Conservation (phyloP, 768 basidiomycete species). For the Tephrocybe sp. region DNA sequence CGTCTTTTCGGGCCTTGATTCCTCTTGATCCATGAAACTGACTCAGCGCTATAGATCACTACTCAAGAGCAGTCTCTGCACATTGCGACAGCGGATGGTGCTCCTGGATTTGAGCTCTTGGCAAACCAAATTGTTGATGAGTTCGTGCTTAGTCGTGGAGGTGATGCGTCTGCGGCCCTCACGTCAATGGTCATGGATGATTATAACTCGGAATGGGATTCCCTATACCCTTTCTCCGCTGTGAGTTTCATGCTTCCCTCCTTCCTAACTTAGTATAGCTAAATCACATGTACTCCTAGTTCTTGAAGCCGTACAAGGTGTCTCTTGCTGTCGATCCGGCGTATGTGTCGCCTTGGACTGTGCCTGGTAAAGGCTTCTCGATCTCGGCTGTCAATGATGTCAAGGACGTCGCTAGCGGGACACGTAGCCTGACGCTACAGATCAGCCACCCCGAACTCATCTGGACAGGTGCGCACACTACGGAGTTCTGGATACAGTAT, state of each 20-base stretch:
- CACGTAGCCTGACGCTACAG: slow-evolving; percentile 66
- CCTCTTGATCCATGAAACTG: neutral
- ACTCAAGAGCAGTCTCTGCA: slow-evolving; percentile 74
- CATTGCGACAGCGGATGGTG: slow-evolving; percentile 78
- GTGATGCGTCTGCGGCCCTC: slow-evolving; percentile 30
- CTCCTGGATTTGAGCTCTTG: slow-evolving; percentile 70
- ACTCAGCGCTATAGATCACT: slow-evolving; percentile 50
- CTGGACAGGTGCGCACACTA: slow-evolving; percentile 63
- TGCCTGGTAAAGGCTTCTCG: slow-evolving; percentile 40
- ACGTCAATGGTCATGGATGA: slow-evolving; percentile 64
- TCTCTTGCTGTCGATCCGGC: slow-evolving; percentile 49
- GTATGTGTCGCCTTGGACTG: slow-evolving; percentile 53
- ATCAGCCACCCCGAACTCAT: slow-evolving; percentile 81
- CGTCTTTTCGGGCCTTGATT: slow-evolving; percentile 19
- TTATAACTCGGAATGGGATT: slow-evolving; percentile 87
- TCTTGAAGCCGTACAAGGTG: slow-evolving; percentile 84
- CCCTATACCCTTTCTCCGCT: slow-evolving; percentile 76
- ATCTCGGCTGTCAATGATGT: slow-evolving; percentile 60
- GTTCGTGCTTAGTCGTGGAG: slow-evolving; percentile 49
- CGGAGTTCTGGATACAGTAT: neutral
- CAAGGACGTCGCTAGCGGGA: slow-evolving; percentile 55
- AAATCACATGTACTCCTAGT: slow-evolving; percentile 40
- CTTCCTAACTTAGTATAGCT: neutral
- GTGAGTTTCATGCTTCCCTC: slow-evolving; percentile 39
- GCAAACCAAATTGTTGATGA: slow-evolving; percentile 57